These are phyloP conservation scores for Penicillium sp. DNA, from an alignment of 2,329 filamentous ascomycete genomes.

Conservation along the genomic window DNA sequence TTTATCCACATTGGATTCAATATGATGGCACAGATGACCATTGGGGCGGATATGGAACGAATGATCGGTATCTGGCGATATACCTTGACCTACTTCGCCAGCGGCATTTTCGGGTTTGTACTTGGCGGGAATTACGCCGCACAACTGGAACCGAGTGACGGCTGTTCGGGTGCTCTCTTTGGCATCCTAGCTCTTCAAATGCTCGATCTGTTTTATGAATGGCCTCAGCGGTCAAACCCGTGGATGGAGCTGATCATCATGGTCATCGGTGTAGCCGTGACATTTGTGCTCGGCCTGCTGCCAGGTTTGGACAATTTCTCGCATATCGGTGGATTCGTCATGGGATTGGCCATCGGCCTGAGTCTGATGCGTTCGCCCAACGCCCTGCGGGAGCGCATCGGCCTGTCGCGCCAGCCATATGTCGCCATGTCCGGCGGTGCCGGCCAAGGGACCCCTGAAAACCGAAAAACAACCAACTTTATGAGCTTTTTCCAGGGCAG, in stretches of 20 bases:
- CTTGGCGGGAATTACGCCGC: slow-evolving; percentile 91
- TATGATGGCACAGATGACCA: slow-evolving; percentile 81
- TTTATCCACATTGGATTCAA: slow-evolving; percentile 96
- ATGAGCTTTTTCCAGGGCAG: slow-evolving; percentile 47
- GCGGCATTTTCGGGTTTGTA: slow-evolving; percentile 94
- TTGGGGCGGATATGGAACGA: slow-evolving; percentile 89
- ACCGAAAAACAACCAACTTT: slow-evolving; percentile 52
- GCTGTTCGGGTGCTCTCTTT: slow-evolving; percentile 86
- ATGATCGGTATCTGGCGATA: slow-evolving; percentile 86
- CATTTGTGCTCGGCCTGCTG: slow-evolving; percentile 86
- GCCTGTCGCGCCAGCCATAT: slow-evolving; percentile 67
- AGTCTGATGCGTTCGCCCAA: slow-evolving; percentile 87
- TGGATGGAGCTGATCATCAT: slow-evolving; percentile 85
- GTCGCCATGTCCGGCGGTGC: slow-evolving; percentile 60
- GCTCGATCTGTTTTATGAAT: slow-evolving; percentile 89
- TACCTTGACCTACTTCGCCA: slow-evolving; percentile 80
- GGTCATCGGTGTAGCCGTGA: slow-evolving; percentile 77
- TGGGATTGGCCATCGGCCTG: slow-evolving; percentile 82
- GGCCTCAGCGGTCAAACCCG: slow-evolving; percentile 73
- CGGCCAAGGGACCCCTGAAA: slow-evolving; percentile 30
- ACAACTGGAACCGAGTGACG: slow-evolving; percentile 75
- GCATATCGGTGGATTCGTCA: slow-evolving; percentile 92
- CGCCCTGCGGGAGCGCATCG: slow-evolving; percentile 69
- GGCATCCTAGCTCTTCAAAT: slow-evolving; percentile 85
- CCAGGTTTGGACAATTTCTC: slow-evolving; percentile 96